These are phyloP conservation scores for Chenopodium formosanum DNA, from an alignment of 148 eudicot species.

Conservation along the genomic window DNA sequence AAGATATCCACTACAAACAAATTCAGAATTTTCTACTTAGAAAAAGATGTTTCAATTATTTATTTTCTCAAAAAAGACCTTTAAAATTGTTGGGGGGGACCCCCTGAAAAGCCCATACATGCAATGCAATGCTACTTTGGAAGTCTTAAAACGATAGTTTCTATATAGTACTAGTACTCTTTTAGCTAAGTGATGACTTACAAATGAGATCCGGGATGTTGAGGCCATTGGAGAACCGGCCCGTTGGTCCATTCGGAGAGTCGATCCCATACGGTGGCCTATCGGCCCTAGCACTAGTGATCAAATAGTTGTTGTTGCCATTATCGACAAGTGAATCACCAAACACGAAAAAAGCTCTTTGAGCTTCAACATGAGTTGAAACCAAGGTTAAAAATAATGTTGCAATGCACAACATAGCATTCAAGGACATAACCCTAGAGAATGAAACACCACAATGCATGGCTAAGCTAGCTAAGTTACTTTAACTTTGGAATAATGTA, in stretches of 20 bases:
- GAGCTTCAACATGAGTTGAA: slow-evolving; percentile 31
- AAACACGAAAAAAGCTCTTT: slow-evolving; percentile 72
- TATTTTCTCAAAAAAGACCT: too few species aligned
- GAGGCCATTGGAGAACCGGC: slow-evolving; percentile 78
- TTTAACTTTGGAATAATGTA: too few species aligned
- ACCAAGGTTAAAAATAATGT: slow-evolving; percentile 9
- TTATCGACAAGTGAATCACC: slow-evolving; percentile 79
- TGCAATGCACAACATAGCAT: slow-evolving; percentile 5
- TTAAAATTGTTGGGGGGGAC: not conserved
- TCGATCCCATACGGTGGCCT: slow-evolving; percentile 74
- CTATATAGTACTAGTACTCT: not conserved
- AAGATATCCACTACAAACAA: too few species aligned
- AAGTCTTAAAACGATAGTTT: not conserved
- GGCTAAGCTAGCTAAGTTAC: too few species aligned
- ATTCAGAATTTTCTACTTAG: not conserved
- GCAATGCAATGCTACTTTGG: too few species aligned
- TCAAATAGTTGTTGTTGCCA: slow-evolving; percentile 76
- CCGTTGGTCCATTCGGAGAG: slow-evolving; percentile 61
- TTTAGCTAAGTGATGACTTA: slow-evolving; percentile 20
- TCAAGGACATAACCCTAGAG: not conserved
- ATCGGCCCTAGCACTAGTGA: slow-evolving; percentile 68
- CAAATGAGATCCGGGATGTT: slow-evolving; percentile 66
- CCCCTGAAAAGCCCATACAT: not conserved
- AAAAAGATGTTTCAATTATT: not conserved
- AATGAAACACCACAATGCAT: slow-evolving; percentile 10